Conservation (phyloP, 148 eudicot species). For the Dianthus caryophyllus region DNA sequence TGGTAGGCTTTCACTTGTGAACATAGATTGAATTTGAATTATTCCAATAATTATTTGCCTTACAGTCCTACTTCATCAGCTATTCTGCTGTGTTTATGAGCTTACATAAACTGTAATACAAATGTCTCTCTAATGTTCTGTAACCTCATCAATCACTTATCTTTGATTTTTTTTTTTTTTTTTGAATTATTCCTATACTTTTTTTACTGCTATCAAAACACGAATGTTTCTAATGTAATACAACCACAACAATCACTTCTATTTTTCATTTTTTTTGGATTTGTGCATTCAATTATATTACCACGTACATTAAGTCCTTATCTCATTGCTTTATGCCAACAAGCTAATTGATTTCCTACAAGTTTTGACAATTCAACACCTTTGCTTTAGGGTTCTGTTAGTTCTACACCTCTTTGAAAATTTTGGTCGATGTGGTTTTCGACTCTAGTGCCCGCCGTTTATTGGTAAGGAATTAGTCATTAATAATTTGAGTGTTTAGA, state of each 20-base stretch:
- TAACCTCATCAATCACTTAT: background rate
- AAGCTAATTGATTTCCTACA: background rate
- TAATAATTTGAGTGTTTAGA: slow-evolving; percentile 6
- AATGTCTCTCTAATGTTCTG: too few relatives aligned
- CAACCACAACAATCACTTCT: background rate
- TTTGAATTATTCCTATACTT: too few relatives aligned
- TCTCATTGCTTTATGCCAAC: background rate
- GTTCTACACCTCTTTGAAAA: background rate
- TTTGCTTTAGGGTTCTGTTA: background rate
- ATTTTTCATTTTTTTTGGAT: background rate
- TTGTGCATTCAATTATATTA: background rate
- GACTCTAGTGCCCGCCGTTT: background rate
- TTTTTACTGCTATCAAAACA: too few relatives aligned
- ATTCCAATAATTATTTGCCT: background rate
- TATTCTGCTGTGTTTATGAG: background rate
- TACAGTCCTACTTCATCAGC: background rate
- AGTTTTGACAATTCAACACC: background rate
- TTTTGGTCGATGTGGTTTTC: background rate
- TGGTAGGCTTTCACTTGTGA: slow-evolving; percentile 43
- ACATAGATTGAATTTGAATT: background rate
- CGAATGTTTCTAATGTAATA: too few relatives aligned
- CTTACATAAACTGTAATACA: background rate
- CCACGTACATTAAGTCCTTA: background rate
- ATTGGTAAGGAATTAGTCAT: background rate
- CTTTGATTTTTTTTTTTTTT: background rate